Evolutionary conservation across 768 basidiomycete species (phyloP).

Genomic region (Crassisporium funariophilum): DNA sequence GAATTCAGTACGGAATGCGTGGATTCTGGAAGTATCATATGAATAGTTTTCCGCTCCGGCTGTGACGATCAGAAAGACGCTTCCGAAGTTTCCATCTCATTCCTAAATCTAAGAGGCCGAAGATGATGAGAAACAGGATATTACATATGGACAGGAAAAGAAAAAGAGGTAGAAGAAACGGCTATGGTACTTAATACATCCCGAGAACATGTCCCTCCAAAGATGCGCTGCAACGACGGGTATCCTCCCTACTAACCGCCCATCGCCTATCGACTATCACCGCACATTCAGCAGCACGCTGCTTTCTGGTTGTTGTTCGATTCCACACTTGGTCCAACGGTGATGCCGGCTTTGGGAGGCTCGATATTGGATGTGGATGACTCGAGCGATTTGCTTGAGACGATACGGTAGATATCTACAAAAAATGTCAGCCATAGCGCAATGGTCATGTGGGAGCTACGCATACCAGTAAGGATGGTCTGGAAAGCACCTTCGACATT

Average conservation of each 20-base stretch:
- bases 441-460: neutral
- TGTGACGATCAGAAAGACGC: too few relatives aligned
- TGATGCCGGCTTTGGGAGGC: constrained; percentile 83
- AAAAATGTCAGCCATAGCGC: neutral
- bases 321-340: constrained; percentile 76
- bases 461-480: constrained; percentile 86
- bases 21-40: too few relatives aligned
- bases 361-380: constrained; percentile 76
- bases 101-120: neutral
- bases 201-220: constrained; percentile 20
- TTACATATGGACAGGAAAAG: constrained; percentile 19
- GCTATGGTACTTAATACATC: constrained; percentile 26
- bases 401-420: constrained; percentile 95
- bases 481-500: constrained; percentile 99
- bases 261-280: constrained; percentile 1
- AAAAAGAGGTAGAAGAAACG: constrained; percentile 13
- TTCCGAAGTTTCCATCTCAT: neutral
- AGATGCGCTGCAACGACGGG: constrained; percentile 18
- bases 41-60: too few relatives aligned
- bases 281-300: constrained; percentile 57
- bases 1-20: too few relatives aligned
- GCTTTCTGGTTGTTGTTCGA: constrained; percentile 53
- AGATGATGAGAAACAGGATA: constrained; percentile 14
- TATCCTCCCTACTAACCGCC: constrained; percentile 1
- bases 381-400: constrained; percentile 94